Conservation (phyloP, 805 yeast species). For the Schizosaccharomyces japonicus region DNA sequence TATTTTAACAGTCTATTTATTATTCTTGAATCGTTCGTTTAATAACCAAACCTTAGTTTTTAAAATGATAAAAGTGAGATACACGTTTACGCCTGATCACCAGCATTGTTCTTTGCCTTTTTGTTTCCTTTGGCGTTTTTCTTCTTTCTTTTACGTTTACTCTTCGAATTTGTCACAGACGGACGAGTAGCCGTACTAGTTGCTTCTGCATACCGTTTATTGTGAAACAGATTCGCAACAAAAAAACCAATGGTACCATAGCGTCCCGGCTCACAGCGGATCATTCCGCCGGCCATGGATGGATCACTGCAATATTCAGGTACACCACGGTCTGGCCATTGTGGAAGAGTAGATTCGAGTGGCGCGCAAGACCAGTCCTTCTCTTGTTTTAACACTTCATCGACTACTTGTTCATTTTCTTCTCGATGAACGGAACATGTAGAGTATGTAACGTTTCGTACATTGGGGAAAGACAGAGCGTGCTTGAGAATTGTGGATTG, state of each 20-base stretch:
- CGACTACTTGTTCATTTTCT: constrained; percentile 83
- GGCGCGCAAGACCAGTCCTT: constrained; percentile 53
- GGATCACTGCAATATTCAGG: constrained; percentile 31
- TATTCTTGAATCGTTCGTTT: no score
- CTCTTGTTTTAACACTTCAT: constrained; percentile 44
- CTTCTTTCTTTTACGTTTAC: no score
- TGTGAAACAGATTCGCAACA: constrained; percentile 49
- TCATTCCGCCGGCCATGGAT: constrained; percentile 58
- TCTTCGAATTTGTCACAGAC: no score
- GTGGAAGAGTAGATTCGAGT: constrained; percentile 43
- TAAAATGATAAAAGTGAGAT: no score
- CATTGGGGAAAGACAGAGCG: constrained; percentile 59
- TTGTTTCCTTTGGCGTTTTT: no score
- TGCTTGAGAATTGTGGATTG: constrained; percentile 75
- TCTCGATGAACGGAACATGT: constrained; percentile 88
- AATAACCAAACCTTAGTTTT: no score
- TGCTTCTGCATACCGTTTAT: constrained; percentile 22
- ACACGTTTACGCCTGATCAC: no score
- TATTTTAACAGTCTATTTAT: no score
- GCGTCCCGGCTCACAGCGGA: constrained; percentile 57
- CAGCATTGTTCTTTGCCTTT: no score
- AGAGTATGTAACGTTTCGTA: constrained; percentile 61
- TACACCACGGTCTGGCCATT: constrained; percentile 72
- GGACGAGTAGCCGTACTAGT: neutral
- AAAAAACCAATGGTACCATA: constrained; percentile 99